These are phyloP conservation scores for Prunus padus DNA, from an alignment of 306 rosid species.

Conservation along the genomic window DNA sequence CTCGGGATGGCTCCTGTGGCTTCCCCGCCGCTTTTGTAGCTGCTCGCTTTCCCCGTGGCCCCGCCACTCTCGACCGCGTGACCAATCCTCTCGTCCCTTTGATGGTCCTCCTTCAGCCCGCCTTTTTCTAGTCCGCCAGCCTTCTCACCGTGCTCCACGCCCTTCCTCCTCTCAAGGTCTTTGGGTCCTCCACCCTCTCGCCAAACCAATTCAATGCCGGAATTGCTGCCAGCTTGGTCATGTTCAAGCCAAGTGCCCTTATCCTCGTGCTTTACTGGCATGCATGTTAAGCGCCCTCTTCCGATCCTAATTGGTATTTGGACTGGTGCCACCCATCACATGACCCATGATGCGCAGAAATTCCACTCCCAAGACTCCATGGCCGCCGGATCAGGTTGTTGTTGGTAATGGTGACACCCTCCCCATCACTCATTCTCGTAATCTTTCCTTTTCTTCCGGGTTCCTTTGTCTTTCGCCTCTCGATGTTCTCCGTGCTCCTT, in stretches of 20 bases:
- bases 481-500: not conserved
- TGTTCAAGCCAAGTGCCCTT: no score
- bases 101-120: no score
- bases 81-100: not conserved
- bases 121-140: no score
- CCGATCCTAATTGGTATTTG: no score
- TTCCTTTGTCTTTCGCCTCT: not conserved
- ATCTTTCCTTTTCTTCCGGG: not conserved
- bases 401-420: not conserved
- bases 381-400: not conserved
- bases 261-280: no score
- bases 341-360: not conserved
- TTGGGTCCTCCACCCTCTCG: not conserved
- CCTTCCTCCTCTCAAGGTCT: not conserved
- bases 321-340: not conserved
- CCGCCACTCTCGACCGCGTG: not conserved
- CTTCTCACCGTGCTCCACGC: not conserved
- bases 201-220: not conserved
- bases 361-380: not conserved
- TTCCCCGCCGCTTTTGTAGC: not conserved
- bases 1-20: not conserved
- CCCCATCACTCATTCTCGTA: not conserved
- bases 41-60: not conserved
- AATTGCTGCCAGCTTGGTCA: not conserved
- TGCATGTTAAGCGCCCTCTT: no score